Conservation (phyloP, 108 stramenopile species). For the Skeletonema menzelii region DNA sequence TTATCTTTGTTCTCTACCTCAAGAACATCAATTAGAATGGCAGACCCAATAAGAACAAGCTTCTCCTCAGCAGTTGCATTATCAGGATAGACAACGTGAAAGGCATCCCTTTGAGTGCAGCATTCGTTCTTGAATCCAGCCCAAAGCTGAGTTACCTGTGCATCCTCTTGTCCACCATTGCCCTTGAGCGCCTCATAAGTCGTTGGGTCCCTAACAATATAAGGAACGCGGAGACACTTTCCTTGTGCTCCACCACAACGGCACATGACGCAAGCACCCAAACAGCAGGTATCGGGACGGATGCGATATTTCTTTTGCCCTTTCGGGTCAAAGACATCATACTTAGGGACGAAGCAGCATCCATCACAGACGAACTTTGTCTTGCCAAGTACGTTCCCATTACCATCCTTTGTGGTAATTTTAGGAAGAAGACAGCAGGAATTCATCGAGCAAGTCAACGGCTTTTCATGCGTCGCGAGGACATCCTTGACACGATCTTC, state of each 20-base stretch:
- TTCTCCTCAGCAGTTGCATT: conserved; percentile 14
- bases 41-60: conserved; percentile 29
- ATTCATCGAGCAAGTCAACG: conserved; percentile 11
- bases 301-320: conserved; percentile 19
- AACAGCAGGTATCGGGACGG: conserved; percentile 31
- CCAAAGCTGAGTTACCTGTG: conserved; percentile 34
- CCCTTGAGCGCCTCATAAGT: conserved; percentile 7
- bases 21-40: conserved; percentile 32
- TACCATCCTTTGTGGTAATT: conserved; percentile 20
- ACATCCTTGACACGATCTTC: conserved; percentile 17
- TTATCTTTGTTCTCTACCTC: conserved; percentile 24
- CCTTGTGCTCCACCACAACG: conserved; percentile 34
- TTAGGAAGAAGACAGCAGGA: conserved; percentile 15
- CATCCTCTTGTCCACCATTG: not conserved
- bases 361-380: conserved; percentile 36
- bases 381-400: conserved; percentile 21
- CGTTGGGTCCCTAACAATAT: conserved; percentile 24
- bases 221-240: conserved; percentile 38
- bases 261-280: conserved; percentile 24
- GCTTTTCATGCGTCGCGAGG: conserved; percentile 35
- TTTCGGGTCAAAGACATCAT: conserved; percentile 19
- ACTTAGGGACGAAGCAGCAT: conserved; percentile 47
- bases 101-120: conserved; percentile 24
- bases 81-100: conserved; percentile 23
- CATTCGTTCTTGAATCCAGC: conserved; percentile 32